phyloP scores from a whole-genome alignment of 352 stramenopile genomes.

The Pythium aphanidermatum region DNA sequence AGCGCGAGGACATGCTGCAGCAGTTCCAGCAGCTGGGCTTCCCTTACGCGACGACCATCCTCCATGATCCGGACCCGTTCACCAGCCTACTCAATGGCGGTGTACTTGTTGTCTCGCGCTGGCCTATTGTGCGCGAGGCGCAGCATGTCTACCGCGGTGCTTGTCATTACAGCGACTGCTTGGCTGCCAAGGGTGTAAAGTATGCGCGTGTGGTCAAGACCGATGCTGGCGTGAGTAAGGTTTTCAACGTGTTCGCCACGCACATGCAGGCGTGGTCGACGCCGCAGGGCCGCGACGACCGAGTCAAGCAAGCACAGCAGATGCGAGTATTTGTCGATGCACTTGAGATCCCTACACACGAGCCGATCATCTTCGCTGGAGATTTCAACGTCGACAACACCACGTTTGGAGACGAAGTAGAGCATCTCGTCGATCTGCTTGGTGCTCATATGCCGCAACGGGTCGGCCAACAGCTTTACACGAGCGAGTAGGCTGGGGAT shows the following conservation, averaged over 20 bases:
- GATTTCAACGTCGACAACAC: conserved; percentile 86
- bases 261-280: conserved; percentile 88
- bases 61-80: conserved; percentile 76
- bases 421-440: conserved; percentile 51
- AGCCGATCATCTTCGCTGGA: conserved; percentile 75
- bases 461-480: conserved; percentile 57
- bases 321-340: conserved; percentile 44
- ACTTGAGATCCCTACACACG: conserved; percentile 52
- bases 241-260: conserved; percentile 83
- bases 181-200: conserved; percentile 81
- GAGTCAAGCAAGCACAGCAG: conserved; percentile 62
- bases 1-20: conserved; percentile 55
- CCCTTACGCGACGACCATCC: conserved; percentile 52
- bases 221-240: conserved; percentile 35
- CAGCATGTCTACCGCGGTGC: conserved; percentile 74
- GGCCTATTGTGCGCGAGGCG: conserved; percentile 67
- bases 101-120: conserved; percentile 77
- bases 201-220: conserved; percentile 74
- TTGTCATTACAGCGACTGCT: conserved; percentile 79
- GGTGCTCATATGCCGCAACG: conserved; percentile 34
- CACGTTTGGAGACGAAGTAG: conserved; percentile 64
- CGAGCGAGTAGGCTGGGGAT: conserved; percentile 88
- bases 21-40: conserved; percentile 55
- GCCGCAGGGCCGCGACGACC: conserved; percentile 43
- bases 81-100: conserved; percentile 77